Base-by-base conservation (phyloP, 225 moss, liverwort and hornwort species). In the Bryum argenteum region DNA sequence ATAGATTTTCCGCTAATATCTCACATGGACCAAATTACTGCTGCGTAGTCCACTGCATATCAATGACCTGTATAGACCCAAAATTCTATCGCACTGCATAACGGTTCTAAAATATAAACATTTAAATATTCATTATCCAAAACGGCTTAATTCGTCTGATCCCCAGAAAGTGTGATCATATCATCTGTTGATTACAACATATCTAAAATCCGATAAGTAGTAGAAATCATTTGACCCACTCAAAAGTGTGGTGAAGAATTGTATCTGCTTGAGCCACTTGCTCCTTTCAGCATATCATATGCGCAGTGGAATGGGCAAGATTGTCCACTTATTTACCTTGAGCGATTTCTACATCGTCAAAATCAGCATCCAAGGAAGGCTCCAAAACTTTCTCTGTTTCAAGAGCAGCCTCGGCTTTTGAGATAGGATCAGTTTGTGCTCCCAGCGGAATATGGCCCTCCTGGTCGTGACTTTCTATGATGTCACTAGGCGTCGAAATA, bases 251-350 rank as follows among this genome's bases (percentile, higher is more conserved):
- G 16, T 15, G 16, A 48, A 48, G 8, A 17, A 6, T 1, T 11
- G 48, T 6, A 16, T 6, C 48, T 7, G 6, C 15, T 47, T 15
- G 28, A 28, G 28, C 28, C 28, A 28, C 28, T 28, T 33, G 33
- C 33, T 33, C 33, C 2, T 33, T 6, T 33, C 33, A 33, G 33
- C 33, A 28, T 28, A 28, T 28, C 28, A 5, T 28, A 28, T 28
- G 37, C 44, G 6, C 15, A 47, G 16, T 48, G 16, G 17, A 6
- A 39, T 8, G 26, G 22, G 10, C n/a, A 19, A 67, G 58, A 28
- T 28, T 65, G 28, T 55, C 19, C 64, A 40, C 23, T 42, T 33
- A 41, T 62, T 58, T 66, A 81, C 85, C 81, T 81, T 75, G 43
- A 42, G 53, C 12, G 21, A 41, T 57, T 66, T 73, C 61, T 17